Conservation (phyloP, 768 basidiomycete genomes). For the Termitomyces sp. region DNA sequence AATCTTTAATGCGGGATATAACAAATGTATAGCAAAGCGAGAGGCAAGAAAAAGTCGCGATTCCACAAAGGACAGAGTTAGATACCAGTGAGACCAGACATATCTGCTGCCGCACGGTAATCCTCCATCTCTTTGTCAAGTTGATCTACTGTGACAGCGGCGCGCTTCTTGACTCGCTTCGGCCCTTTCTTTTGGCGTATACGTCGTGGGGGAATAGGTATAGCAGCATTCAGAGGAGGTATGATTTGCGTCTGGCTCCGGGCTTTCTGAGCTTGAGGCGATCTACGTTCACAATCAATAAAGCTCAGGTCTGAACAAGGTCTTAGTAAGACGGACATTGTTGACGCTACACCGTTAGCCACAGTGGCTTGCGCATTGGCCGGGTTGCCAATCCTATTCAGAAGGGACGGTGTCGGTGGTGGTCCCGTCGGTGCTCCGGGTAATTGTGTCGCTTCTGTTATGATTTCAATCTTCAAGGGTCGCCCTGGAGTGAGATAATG, state of each 20-base stretch:
- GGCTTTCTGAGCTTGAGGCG: conserved; percentile 5
- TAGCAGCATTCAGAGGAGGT: conserved; percentile 19
- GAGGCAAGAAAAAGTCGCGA: neutral
- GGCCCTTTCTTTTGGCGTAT: conserved; percentile 69
- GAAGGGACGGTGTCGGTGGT: conserved; percentile 21
- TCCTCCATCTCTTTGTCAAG: conserved; percentile 82
- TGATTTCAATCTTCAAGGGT: conserved; percentile 63
- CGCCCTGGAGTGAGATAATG: conserved; percentile 40
- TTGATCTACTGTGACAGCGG: conserved; percentile 44
- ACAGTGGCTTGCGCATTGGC: conserved; percentile 2
- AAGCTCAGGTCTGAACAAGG: neutral
- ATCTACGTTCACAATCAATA: neutral
- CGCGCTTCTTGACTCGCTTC: conserved; percentile 61
- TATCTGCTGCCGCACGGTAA: conserved; percentile 50
- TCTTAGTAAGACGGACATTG: conserved; percentile 14
- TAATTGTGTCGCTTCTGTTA: conserved; percentile 40
- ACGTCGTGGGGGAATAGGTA: conserved; percentile 32
- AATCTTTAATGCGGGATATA: neutral
- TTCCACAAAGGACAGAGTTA: neutral
- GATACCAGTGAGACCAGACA: conserved; percentile 7
- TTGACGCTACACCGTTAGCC: conserved; percentile 8
- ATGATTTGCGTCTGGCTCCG: conserved; percentile 3
- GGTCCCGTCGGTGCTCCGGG: conserved; percentile 18
- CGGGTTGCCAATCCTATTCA: conserved; percentile 24
- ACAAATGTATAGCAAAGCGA: neutral